A percentile compares a stretch with the other conserved stretches of the same genome.
Conservation (phyloP, 371 early-diverging fungal species). For the Parasitella parasitica region DNA sequence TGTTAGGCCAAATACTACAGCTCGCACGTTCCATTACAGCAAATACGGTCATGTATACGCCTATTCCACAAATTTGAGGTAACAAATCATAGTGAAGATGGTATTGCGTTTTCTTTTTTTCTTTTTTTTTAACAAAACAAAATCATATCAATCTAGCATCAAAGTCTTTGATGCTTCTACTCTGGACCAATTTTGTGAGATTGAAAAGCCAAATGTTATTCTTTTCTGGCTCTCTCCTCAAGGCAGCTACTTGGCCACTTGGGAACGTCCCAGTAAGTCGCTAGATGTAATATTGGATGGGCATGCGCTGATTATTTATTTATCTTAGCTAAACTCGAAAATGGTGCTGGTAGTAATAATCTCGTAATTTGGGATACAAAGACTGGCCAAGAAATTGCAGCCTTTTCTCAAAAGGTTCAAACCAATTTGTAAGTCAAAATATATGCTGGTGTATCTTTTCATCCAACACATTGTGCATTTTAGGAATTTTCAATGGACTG, state of each 20-base stretch:
- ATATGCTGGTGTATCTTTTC: background rate
- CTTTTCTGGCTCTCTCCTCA: slow-evolving; percentile 91
- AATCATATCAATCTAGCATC: slow-evolving; percentile 45
- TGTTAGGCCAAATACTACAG: slow-evolving; percentile 63
- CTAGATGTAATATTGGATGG: background rate
- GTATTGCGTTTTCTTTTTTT: too few relatives aligned
- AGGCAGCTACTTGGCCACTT: slow-evolving; percentile 86
- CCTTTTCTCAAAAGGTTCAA: slow-evolving; percentile 82
- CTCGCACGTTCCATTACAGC: slow-evolving; percentile 78
- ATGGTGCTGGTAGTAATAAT: slow-evolving; percentile 70
- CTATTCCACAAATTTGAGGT: slow-evolving; percentile 72
- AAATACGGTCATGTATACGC: slow-evolving; percentile 80
- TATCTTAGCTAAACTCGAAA: slow-evolving; percentile 63
- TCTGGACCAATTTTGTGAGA: slow-evolving; percentile 60
- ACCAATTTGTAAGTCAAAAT: slow-evolving; percentile 54
- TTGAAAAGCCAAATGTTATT: slow-evolving; percentile 67
- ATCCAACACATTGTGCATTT: background rate
- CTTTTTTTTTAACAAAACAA: background rate
- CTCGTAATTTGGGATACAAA: slow-evolving; percentile 79
- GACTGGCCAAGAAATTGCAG: slow-evolving; percentile 66
- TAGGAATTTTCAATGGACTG: slow-evolving; percentile 92
- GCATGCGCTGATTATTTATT: background rate
- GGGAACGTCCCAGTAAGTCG: slow-evolving; percentile 78
- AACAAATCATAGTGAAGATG: slow-evolving; percentile 1
- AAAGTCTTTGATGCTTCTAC: slow-evolving; percentile 73